phyloP scores from a whole-genome alignment of 306 rosid genomes.

The Adenanthera pavonina region DNA sequence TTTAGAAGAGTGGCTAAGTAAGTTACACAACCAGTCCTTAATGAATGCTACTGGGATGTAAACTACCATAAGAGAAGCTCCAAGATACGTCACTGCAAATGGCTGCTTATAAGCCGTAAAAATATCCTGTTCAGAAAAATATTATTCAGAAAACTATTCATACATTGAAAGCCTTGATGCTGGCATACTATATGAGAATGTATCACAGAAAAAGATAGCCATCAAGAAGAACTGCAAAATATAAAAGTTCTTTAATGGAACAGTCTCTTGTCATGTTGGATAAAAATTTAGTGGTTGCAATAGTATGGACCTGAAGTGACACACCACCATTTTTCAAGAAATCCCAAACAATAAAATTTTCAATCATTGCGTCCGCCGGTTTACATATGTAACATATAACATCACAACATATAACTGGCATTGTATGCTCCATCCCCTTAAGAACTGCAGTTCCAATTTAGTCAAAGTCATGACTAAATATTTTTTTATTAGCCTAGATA shows the following conservation, averaged over 20 bases:
- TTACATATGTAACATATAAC: neutral
- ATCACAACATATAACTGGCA: constrained; percentile 17
- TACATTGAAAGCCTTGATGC: constrained; percentile 13
- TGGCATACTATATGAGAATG: constrained; percentile 23
- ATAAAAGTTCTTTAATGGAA: constrained; percentile 8
- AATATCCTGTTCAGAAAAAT: constrained; percentile 65
- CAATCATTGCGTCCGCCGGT: constrained; percentile 8
- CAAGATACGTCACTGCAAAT: constrained; percentile 95
- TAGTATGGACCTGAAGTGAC: neutral
- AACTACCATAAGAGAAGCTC: constrained; percentile 98
- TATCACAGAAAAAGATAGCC: constrained; percentile 19
- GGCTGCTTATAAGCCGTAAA: constrained; percentile 91
- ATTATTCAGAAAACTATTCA: constrained; percentile 42
- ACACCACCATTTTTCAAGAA: constrained; percentile 7
- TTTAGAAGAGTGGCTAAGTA: constrained; percentile 68
- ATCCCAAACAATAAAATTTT: constrained; percentile 2
- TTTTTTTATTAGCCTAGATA: neutral
- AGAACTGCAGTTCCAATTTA: neutral
- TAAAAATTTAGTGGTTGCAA: constrained; percentile 23
- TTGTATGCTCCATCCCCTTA: constrained; percentile 13
- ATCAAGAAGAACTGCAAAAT: constrained; percentile 16
- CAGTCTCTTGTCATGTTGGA: neutral
- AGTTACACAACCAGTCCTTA: constrained; percentile 85
- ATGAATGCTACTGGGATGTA: constrained; percentile 92
- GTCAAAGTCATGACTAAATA: neutral